phyloP scores from a whole-genome alignment of 805 yeast species.

The Saccharomycopsis sp. region DNA sequence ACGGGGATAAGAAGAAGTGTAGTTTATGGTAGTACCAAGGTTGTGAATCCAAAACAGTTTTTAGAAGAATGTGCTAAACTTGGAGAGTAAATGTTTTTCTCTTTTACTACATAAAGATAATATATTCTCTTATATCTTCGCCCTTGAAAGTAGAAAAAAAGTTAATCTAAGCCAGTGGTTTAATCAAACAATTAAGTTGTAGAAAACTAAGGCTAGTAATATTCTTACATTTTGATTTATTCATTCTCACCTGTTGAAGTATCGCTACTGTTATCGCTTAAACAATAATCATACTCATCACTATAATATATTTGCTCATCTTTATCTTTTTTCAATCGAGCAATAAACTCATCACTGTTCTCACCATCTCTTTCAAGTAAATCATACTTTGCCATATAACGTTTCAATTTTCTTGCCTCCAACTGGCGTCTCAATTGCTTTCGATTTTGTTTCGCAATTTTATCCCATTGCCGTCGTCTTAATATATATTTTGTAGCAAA shows the following conservation, averaged over 20 bases:
- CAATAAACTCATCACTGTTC: neutral
- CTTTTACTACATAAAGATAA: neutral
- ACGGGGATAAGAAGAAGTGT: constrained; percentile 43
- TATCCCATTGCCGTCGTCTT: neutral
- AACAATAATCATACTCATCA: neutral
- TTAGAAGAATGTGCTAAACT: constrained; percentile 56
- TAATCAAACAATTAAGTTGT: too few species aligned
- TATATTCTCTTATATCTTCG: neutral
- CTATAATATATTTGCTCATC: neutral
- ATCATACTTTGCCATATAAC: neutral
- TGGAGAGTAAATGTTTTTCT: constrained; percentile 27
- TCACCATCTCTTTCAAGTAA: neutral
- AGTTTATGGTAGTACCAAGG: constrained; percentile 80
- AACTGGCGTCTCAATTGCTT: neutral
- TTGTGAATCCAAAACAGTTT: constrained; percentile 63
- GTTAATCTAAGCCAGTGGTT: too few species aligned
- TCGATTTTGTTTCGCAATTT: neutral
- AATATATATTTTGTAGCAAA: neutral
- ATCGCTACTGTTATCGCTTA: neutral
- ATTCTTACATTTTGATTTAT: too few species aligned
- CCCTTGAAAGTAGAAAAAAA: neutral
- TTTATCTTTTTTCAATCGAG: neutral
- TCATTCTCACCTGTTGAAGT: neutral
- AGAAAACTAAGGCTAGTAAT: too few species aligned
- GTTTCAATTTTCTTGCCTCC: neutral